Base-by-base conservation (phyloP, 2,329 filamentous ascomycete species). In the Stachybotrys echinatus region DNA sequence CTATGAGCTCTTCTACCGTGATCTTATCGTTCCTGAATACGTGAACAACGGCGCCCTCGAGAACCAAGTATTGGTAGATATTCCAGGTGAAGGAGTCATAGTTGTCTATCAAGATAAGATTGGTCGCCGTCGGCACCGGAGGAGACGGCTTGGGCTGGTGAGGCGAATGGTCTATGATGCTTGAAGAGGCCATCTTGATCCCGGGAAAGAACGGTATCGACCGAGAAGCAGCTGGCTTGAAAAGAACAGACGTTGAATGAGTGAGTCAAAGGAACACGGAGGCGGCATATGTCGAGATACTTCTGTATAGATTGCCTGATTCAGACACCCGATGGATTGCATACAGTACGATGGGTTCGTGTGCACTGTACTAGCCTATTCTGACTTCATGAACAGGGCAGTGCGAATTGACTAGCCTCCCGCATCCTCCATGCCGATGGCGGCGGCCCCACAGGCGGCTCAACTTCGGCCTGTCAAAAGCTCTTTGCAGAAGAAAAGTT, bases 1-100 rank as follows among this genome's bases (percentile, higher is more conserved):
- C 80, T 54, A 94, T 84, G 55, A 99, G 76, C 59, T 96, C 87
- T 12, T 95, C 84, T 5, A 99, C 70, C 1, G 87, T 86, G 58
- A 97, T 85, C 68, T 96, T 84, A 70, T 99, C 92, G 65, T 99
- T 99, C 60, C 94, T 84, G 71, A 85, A 88, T 19, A 99, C 94
- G 4, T 86, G 89, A 47, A 96, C 94, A 1, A 77, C 88, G 23
- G 95, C 94, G 27, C 94, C 94, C 68, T 97, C 94, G n/a, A 99
- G 84, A 6, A 92, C 87, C 2, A 99, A 83, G 64, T 99, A 99
- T 70, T 99, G 95, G 69, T 97, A 99, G 52, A 99, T 90, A 65
- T 99, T 99, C 90, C 92, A 99, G 52, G 92, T 96, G 69, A 99
- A 99, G 4, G 94, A 97, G 71, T 99, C 94, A 71, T 97, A 99